A percentile compares a stretch with the other conserved stretches of the same genome.
Evolutionary conservation across 1,284 basidiomycete species (phyloP).

Genomic region (Cryptococcus sp.): DNA sequence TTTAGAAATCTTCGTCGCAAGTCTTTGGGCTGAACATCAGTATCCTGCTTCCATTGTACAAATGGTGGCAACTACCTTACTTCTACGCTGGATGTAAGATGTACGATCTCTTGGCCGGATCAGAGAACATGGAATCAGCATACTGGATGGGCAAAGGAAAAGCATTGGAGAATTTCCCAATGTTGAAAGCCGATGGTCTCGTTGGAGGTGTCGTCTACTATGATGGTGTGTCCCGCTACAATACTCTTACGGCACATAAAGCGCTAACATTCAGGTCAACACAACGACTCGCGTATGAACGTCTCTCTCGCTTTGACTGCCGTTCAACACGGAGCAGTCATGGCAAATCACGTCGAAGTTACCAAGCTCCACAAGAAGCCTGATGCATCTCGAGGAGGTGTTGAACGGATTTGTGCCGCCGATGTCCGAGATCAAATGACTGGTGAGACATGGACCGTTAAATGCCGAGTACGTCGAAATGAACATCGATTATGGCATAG

Average conservation of each 20-base stretch:
- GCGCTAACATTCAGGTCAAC: slow-evolving; percentile 66
- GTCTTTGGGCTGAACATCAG: slow-evolving; percentile 12
- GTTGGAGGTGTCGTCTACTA: slow-evolving; percentile 96
- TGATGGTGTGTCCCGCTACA: slow-evolving; percentile 60
- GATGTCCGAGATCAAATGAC: slow-evolving; percentile 77
- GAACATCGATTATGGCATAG: neutral
- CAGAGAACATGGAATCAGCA: slow-evolving; percentile 93
- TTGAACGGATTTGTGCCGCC: slow-evolving; percentile 66
- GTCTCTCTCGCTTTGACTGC: slow-evolving; percentile 90
- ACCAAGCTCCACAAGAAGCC: slow-evolving; percentile 66
- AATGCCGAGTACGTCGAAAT: slow-evolving; percentile 61
- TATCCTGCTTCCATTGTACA: slow-evolving; percentile 50
- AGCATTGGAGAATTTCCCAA: slow-evolving; percentile 90
- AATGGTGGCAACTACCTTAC: slow-evolving; percentile 96
- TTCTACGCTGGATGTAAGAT: slow-evolving; percentile 94
- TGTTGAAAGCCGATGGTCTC: slow-evolving; percentile 88
- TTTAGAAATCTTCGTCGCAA: neutral
- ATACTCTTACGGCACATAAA: neutral
- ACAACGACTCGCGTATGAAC: slow-evolving; percentile 98
- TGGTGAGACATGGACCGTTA: slow-evolving; percentile 75
- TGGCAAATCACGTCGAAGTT: slow-evolving; percentile 89
- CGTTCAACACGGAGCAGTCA: slow-evolving; percentile 83
- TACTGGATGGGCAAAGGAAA: slow-evolving; percentile 93
- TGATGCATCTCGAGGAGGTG: slow-evolving; percentile 52
- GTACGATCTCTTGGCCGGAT: slow-evolving; percentile 92